A percentile compares a stretch with the other conserved stretches of the same genome.
These are phyloP conservation scores for Diversispora eburnea DNA, from an alignment of 192 early-diverging fungal genomes.

Conservation along the genomic window DNA sequence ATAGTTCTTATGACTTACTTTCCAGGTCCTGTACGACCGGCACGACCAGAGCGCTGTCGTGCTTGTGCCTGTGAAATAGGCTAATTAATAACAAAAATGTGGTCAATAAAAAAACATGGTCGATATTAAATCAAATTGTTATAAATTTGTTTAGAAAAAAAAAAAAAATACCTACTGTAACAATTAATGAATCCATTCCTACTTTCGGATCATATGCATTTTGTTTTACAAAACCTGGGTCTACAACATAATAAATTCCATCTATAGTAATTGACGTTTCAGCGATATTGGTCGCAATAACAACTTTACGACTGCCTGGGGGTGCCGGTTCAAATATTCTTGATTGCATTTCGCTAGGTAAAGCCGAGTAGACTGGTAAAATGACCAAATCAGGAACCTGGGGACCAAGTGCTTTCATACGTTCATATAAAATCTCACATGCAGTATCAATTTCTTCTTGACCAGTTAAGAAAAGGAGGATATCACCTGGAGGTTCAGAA, in stretches of 20 bases:
- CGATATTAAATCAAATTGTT: background rate
- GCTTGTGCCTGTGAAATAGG: conserved; percentile 95
- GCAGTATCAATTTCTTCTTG: conserved; percentile 98
- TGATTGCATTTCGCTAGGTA: conserved; percentile 93
- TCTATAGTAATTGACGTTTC: conserved; percentile 99
- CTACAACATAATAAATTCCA: conserved; percentile 94
- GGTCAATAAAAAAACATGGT: background rate
- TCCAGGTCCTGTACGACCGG: conserved; percentile 93
- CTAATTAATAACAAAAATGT: conserved; percentile 33
- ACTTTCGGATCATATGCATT: conserved; percentile 95
- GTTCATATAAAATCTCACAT: conserved; percentile 65
- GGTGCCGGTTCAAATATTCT: conserved; percentile 93
- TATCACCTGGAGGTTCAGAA: conserved; percentile 88
- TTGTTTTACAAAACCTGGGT: conserved; percentile 94
- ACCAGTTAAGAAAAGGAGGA: conserved; percentile 94
- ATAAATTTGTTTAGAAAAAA: background rate
- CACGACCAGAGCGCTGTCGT: conserved; percentile 92
- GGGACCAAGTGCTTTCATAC: conserved; percentile 64
- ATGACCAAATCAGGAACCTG: conserved; percentile 74
- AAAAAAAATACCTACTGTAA: conserved; percentile 38
- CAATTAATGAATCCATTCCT: conserved; percentile 95
- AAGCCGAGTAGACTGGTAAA: conserved; percentile 89
- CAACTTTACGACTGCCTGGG: conserved; percentile 76
- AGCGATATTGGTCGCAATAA: conserved; percentile 98
- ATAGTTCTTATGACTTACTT: conserved; percentile 37